These are phyloP conservation scores for Ganoderma leucocontextum DNA, from an alignment of 1,284 basidiomycete genomes.

Conservation along the genomic window DNA sequence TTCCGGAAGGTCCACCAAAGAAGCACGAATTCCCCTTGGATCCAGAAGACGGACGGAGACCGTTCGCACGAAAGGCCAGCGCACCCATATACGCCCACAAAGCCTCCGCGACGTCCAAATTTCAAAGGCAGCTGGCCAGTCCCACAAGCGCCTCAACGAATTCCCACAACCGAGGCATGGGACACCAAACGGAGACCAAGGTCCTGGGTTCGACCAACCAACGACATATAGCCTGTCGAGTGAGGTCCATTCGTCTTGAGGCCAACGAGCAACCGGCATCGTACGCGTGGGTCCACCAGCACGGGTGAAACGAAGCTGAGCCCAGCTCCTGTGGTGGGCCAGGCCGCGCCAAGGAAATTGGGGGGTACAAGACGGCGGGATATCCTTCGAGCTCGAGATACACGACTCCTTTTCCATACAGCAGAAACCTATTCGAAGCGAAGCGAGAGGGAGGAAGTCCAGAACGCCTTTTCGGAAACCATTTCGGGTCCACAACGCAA, in stretches of 20 bases:
- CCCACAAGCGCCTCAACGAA: constrained; percentile 22
- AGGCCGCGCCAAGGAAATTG: constrained; percentile 33
- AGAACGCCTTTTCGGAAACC: constrained; percentile 34
- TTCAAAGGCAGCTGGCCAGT: constrained; percentile 19
- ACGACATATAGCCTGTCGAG: constrained; percentile 1
- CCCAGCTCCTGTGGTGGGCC: constrained; percentile 19
- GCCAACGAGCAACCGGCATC: constrained; percentile 16
- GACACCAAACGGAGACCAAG: constrained; percentile 8
- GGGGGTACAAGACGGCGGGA: constrained; percentile 32
- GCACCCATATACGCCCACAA: constrained; percentile 33
- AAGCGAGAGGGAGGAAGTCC: constrained; percentile 36
- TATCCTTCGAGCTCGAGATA: constrained; percentile 41
- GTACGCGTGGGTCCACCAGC: constrained; percentile 16
- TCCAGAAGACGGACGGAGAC: constrained; percentile 3
- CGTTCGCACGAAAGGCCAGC: constrained; percentile 23
- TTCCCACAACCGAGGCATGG: constrained; percentile 23
- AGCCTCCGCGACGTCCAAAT: constrained; percentile 14
- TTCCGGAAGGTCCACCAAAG: not conserved
- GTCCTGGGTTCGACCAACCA: constrained; percentile 2
- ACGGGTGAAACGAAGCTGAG: constrained; percentile 7
- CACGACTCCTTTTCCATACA: constrained; percentile 39
- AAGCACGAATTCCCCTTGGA: constrained; percentile 5
- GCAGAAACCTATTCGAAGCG: constrained; percentile 38
- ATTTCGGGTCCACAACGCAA: constrained; percentile 29
- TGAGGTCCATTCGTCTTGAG: constrained; percentile 20